Conservation (phyloP, 1,284 basidiomycete species). For the Apiotrichum montevideense region DNA sequence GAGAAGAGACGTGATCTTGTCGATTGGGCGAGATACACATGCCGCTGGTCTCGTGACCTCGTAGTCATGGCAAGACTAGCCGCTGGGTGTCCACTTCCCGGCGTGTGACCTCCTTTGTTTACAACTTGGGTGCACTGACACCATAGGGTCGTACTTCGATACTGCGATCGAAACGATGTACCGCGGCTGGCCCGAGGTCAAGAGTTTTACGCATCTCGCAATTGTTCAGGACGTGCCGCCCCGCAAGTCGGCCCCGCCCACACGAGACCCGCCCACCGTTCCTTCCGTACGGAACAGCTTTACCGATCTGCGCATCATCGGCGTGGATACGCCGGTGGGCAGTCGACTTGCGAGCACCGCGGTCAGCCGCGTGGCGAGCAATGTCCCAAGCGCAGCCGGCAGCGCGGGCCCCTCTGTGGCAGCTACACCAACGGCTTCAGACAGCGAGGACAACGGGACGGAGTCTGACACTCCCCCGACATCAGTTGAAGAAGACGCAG, state of each 20-base stretch:
- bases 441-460: slow-evolving; percentile 14
- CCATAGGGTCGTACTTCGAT: slow-evolving; percentile 46
- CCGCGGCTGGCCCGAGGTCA: slow-evolving; percentile 34
- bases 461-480: slow-evolving; percentile 31
- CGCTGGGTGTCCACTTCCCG: not conserved
- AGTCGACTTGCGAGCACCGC: not conserved
- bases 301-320: slow-evolving; percentile 14
- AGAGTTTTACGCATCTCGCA: slow-evolving; percentile 49
- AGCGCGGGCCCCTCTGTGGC: slow-evolving; percentile 1
- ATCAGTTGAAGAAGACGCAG: slow-evolving; percentile 24
- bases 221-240: slow-evolving; percentile 47
- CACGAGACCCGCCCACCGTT: slow-evolving; percentile 15
- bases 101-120: not conserved
- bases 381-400: not conserved
- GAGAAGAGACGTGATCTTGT: too few species aligned
- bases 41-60: not conserved
- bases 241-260: slow-evolving; percentile 37
- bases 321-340: not conserved
- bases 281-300: slow-evolving; percentile 8
- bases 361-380: not conserved
- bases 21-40: not conserved
- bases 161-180: slow-evolving; percentile 44
- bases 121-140: slow-evolving; percentile 2
- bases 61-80: too few species aligned
- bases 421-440: slow-evolving; percentile 10